These are phyloP conservation scores for Trichoderma koningii DNA, from an alignment of 2,329 filamentous ascomycete genomes.

Conservation along the genomic window DNA sequence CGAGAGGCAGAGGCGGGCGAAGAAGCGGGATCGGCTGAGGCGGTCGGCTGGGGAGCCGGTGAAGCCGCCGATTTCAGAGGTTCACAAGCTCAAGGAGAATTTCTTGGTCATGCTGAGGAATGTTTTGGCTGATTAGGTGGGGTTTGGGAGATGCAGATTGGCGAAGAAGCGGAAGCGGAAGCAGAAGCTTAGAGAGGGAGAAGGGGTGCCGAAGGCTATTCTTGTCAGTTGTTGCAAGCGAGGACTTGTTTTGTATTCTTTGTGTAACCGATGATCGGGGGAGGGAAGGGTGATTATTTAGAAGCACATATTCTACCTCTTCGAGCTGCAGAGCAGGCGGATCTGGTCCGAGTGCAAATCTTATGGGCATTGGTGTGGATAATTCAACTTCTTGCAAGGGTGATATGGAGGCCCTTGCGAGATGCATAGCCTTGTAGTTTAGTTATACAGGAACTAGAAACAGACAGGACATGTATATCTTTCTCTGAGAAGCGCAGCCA, in stretches of 20 bases:
- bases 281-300: neutral
- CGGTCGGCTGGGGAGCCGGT: slow-evolving; percentile 79
- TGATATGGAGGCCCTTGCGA: neutral
- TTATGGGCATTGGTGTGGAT: neutral
- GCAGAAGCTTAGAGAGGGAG: neutral
- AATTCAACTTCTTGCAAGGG: neutral
- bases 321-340: neutral
- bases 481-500: neutral
- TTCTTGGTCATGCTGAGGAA: slow-evolving; percentile 81
- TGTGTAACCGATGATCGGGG: too few relatives aligned
- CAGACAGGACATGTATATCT: neutral
- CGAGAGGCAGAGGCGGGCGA: slow-evolving; percentile 75
- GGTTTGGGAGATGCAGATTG: neutral
- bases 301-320: neutral
- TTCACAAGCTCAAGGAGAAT: slow-evolving; percentile 75
- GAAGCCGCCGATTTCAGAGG: slow-evolving; percentile 77
- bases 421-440: neutral
- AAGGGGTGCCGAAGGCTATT: too few relatives aligned
- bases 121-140: slow-evolving; percentile 70
- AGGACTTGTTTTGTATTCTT: too few relatives aligned
- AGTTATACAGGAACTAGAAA: neutral
- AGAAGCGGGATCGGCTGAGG: slow-evolving; percentile 77
- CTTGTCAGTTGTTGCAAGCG: too few relatives aligned
- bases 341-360: neutral
- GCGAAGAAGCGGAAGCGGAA: too few relatives aligned